Percentiles rank a stretch among this genome's conserved stretches.
phyloP scores from a whole-genome alignment of 495 filamentous ascomycete species.

The Penicillium verhagenii region DNA sequence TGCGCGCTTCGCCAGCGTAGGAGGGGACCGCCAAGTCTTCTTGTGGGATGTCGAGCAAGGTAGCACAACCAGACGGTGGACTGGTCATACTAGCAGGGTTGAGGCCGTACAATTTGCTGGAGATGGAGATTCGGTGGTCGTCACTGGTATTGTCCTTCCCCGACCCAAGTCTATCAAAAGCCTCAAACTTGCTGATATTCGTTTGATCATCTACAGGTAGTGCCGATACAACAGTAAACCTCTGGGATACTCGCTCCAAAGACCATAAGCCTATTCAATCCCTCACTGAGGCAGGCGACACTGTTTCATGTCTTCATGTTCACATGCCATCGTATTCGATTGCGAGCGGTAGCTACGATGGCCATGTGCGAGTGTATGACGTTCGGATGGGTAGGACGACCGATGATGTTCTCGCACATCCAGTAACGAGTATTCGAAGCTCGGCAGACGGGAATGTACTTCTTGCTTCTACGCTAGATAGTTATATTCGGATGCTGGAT shows the following conservation, averaged over 20 bases:
- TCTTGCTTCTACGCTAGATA: conserved; percentile 75
- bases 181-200: not conserved
- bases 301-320: conserved; percentile 59
- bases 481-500: conserved; percentile 78
- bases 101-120: conserved; percentile 79
- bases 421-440: conserved; percentile 65
- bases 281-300: conserved; percentile 75
- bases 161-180: not conserved
- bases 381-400: conserved; percentile 73
- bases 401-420: conserved; percentile 62
- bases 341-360: conserved; percentile 77
- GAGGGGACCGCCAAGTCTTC: conserved; percentile 87
- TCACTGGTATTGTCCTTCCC: conserved; percentile 48
- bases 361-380: conserved; percentile 80
- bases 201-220: conserved; percentile 48
- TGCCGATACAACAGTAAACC: conserved; percentile 75
- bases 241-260: conserved; percentile 77
- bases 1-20: conserved; percentile 73
- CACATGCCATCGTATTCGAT: conserved; percentile 45
- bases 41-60: conserved; percentile 90
- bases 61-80: conserved; percentile 70
- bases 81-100: conserved; percentile 68
- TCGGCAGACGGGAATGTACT: conserved; percentile 71
- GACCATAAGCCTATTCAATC: conserved; percentile 71
- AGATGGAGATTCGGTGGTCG: conserved; percentile 63